Evolutionary conservation across 495 filamentous ascomycete genomes (phyloP).

Genomic region (Glarea lozoyensis): DNA sequence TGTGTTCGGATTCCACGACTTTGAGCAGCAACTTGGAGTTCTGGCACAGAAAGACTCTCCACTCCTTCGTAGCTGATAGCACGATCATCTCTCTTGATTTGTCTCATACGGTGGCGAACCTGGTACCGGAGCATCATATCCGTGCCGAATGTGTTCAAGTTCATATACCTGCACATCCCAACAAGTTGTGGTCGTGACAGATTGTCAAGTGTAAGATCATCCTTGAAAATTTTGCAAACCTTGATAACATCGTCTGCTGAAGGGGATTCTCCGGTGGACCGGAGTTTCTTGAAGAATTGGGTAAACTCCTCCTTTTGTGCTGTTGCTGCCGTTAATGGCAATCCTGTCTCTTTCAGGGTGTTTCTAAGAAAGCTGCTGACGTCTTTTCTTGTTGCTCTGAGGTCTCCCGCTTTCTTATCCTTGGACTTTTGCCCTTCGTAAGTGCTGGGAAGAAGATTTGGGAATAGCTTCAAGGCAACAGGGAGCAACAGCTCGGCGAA

Average conservation of each 20-base stretch:
- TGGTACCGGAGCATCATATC: conserved; percentile 97
- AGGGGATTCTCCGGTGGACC: conserved; percentile 81
- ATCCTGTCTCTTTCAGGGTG: conserved; percentile 84
- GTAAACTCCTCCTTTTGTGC: conserved; percentile 91
- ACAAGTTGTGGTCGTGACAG: conserved; percentile 92
- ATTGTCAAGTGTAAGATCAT: conserved; percentile 96
- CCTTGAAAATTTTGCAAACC: conserved; percentile 99
- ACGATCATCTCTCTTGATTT: conserved; percentile 96
- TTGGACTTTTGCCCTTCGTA: conserved; percentile 89
- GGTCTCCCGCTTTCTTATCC: conserved; percentile 72
- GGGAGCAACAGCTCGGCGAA: conserved; percentile 95
- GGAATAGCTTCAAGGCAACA: conserved; percentile 87
- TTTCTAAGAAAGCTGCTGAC: conserved; percentile 85
- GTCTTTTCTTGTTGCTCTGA: conserved; percentile 85
- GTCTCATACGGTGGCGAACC: conserved; percentile 93
- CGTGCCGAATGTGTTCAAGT: conserved; percentile 91
- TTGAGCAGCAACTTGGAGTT: conserved; percentile 85
- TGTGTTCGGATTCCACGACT: conserved; percentile 88
- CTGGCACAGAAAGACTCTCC: conserved; percentile 82
- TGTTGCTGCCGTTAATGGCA: conserved; percentile 76
- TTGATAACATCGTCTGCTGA: conserved; percentile 90
- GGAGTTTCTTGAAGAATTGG: conserved; percentile 96
- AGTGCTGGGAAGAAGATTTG: conserved; percentile 92
- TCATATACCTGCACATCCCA: conserved; percentile 97
- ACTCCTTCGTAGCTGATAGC: conserved; percentile 95